Evolutionary conservation across 148 eudicot species (phyloP).

Genomic region (Chenopodium berlandieri): DNA sequence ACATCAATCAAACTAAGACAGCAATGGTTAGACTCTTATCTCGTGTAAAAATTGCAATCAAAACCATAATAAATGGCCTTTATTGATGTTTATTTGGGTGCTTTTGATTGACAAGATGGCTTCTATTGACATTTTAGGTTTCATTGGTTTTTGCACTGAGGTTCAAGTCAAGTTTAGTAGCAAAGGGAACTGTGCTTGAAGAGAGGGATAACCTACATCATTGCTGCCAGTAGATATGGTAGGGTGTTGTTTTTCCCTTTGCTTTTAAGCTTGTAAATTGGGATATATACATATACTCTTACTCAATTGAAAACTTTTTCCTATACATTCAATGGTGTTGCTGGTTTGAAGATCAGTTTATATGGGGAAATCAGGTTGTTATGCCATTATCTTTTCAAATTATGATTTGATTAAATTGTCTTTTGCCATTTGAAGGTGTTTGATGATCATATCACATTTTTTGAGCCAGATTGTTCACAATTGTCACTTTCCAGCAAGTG

Average conservation of each 20-base stretch:
- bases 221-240: slow-evolving; percentile 13
- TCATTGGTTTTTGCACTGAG: background rate
- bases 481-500: too few relatives aligned
- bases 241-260: slow-evolving; percentile 6
- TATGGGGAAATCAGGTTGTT: background rate
- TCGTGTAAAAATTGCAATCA: background rate
- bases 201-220: slow-evolving; percentile 2
- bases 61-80: background rate
- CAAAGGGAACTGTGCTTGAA: slow-evolving; percentile 9
- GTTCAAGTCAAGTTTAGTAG: background rate
- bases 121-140: slow-evolving; percentile 12
- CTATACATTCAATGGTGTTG: background rate
- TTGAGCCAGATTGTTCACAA: background rate
- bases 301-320: background rate
- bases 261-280: background rate
- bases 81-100: background rate
- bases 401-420: background rate
- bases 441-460: background rate
- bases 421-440: background rate
- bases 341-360: background rate
- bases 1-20: background rate
- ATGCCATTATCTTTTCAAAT: background rate
- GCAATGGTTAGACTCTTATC: slow-evolving; percentile 3
- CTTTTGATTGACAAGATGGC: slow-evolving; percentile 7
- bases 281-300: background rate